Percentiles rank a stretch among this genome's conserved stretches.
Evolutionary conservation across 208 protist genomes (phyloP).

Genomic region (Acanthamoeba divionensis): DNA sequence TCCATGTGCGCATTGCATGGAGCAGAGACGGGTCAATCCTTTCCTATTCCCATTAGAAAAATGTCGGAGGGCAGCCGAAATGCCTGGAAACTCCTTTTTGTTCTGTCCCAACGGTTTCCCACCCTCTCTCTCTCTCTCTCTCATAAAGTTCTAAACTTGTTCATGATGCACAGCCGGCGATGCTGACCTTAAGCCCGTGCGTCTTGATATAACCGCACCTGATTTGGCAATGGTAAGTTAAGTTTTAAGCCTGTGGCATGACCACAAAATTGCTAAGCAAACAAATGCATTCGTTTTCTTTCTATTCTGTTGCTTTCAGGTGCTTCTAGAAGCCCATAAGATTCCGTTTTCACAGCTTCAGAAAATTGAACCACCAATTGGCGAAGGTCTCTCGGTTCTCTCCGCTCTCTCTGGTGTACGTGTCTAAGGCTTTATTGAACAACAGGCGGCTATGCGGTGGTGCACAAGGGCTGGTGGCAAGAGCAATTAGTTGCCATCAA

Average conservation of each 20-base stretch:
- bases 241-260: too few relatives aligned
- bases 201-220: not conserved
- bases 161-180: not conserved
- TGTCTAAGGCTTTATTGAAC: not conserved
- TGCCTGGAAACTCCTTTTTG: not conserved
- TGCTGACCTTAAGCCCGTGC: not conserved
- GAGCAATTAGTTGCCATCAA: not conserved
- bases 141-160: not conserved
- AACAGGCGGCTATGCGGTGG: not conserved
- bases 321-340: not conserved
- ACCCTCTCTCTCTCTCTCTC: not conserved
- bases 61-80: not conserved
- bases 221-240: constrained; percentile 49
- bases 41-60: not conserved
- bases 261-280: too few relatives aligned
- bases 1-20: not conserved
- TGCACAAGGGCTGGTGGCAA: not conserved
- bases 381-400: not conserved
- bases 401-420: too few relatives aligned
- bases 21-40: not conserved
- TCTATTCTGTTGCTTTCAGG: too few relatives aligned
- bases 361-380: not conserved
- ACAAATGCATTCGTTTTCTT: too few relatives aligned
- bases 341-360: not conserved
- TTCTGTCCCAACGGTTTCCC: not conserved